Percentiles rank a stretch among this genome's conserved stretches.
phyloP scores from a whole-genome alignment of 2,329 filamentous ascomycete species.

The Aspergillus niger region DNA sequence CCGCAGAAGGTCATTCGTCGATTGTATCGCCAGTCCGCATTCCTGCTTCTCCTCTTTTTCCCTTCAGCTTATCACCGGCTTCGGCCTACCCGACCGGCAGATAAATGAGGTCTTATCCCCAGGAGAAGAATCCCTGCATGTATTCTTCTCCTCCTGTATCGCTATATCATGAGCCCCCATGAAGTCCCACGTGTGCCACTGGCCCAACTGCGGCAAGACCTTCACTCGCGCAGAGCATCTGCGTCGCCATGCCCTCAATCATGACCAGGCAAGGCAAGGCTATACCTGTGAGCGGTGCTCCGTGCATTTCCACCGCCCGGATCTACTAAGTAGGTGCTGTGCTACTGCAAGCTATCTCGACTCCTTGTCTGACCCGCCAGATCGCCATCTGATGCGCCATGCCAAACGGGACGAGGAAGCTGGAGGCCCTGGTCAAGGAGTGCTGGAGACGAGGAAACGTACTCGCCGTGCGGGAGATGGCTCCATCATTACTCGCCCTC shows the following conservation, averaged over 20 bases:
- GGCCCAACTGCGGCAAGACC: constrained; percentile 53
- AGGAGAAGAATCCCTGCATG: too few species aligned
- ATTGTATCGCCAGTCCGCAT: too few species aligned
- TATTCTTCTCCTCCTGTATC: neutral
- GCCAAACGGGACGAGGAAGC: constrained; percentile 56
- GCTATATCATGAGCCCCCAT: constrained; percentile 3
- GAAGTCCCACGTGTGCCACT: constrained; percentile 40
- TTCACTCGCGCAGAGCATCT: constrained; percentile 62
- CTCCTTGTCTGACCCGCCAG: constrained; percentile 38
- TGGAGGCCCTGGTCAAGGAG: constrained; percentile 49
- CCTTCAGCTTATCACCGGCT: constrained; percentile 1
- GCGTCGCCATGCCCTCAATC: constrained; percentile 60
- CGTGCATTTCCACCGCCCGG: constrained; percentile 63
- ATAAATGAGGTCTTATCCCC: neutral
- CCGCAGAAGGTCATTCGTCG: constrained; percentile 9
- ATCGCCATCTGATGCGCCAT: constrained; percentile 59
- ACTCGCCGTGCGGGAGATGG: constrained; percentile 53
- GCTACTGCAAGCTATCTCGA: neutral
- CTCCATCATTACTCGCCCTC: constrained; percentile 48
- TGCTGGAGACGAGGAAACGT: constrained; percentile 54
- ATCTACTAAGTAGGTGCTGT: constrained; percentile 55
- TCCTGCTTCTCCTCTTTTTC: neutral
- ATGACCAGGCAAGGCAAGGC: constrained; percentile 52
- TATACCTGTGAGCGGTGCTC: constrained; percentile 60
- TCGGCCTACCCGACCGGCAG: neutral